Evolutionary conservation across 208 protist genomes (phyloP), one percentile per base, ranked within the genome.

Genomic region (Leptomonas pyrrhocoris): DNA sequence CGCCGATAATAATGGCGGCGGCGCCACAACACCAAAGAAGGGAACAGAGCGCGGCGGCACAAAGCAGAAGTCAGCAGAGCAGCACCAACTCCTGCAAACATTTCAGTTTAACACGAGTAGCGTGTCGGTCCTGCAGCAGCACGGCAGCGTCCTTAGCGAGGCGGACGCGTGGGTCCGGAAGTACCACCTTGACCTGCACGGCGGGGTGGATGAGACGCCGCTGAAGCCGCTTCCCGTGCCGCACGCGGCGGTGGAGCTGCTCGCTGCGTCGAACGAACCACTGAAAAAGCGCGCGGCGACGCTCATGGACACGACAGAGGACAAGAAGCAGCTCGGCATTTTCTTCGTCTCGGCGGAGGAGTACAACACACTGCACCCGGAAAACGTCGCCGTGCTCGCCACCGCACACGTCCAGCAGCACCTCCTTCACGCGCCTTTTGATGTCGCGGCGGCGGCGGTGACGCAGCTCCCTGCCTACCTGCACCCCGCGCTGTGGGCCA

Each of bases 401-500:
- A 86, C 79, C 16, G 64, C 59, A 28, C 69, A 81, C 28, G 90
- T 81, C 1, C 72, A 80, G 48, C 45, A 77, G 43, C 62, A 89
- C 48, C 60, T 83, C 40, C 65, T 86, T 18, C 87, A 92, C 79
- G 11, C 61, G 1, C 90, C 90, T 0, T 95, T 94, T 56, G 74
- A 69, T 8, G 72, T 79, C 2, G 42, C 55, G 16, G 13, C 38
- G 9, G n/a, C 46, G 9, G 21, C 68, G 18, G 21, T 54, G 75
- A 71, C 51, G 18, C 50, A 11, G 62, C 61, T 58, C 38, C 89
- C 89, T 1, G 25, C 78, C 25, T 93, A 88, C 72, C 50, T 94
- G 49, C 89, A 94, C 68, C 68, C 77, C 19, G 64, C 76, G 28
- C 62, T 94, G 68, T 94, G 89, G 89, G 55, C 58, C n/a, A 87